A percentile compares a stretch with the other conserved stretches of the same genome.
Conservation (phyloP, 1,284 basidiomycete species). For the Sanghuangporus weigelae region DNA sequence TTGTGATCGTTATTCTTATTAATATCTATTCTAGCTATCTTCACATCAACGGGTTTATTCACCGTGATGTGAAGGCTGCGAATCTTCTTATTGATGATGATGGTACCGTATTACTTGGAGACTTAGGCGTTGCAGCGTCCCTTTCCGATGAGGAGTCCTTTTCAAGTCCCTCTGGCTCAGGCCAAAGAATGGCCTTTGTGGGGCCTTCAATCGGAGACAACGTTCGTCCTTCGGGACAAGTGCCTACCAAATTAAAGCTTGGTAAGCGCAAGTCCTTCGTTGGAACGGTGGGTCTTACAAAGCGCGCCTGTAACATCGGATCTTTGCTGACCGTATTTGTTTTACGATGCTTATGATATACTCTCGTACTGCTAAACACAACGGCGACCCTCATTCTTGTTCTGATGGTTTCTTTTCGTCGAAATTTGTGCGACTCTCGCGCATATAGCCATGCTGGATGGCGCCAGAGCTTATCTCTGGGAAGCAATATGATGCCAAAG, state of each 20-base stretch:
- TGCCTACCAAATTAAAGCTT: conserved; percentile 34
- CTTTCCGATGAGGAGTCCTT: conserved; percentile 49
- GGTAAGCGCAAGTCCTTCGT: conserved; percentile 84
- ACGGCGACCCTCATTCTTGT: not conserved
- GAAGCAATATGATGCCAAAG: conserved; percentile 76
- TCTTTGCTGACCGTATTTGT: not conserved
- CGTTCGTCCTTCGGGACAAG: conserved; percentile 11
- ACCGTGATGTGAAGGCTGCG: conserved; percentile 86
- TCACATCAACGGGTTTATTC: conserved; percentile 85
- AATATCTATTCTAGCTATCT: conserved; percentile 51
- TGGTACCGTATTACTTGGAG: conserved; percentile 84
- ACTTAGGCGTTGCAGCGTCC: conserved; percentile 83
- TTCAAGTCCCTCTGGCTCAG: conserved; percentile 21
- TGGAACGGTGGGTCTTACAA: conserved; percentile 58
- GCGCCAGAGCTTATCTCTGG: conserved; percentile 86
- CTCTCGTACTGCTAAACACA: not conserved
- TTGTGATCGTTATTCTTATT: not conserved
- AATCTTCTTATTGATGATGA: conserved; percentile 85
- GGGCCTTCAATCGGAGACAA: conserved; percentile 26
- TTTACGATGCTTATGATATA: not conserved
- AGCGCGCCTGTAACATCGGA: not conserved
- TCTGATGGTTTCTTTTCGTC: conserved; percentile 6
- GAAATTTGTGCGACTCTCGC: not conserved
- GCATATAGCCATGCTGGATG: conserved; percentile 82
- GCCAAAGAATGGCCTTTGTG: conserved; percentile 17